A percentile compares a stretch with the other conserved stretches of the same genome.
These are phyloP conservation scores for Thalassiosira sp. DNA, from an alignment of 352 stramenopile genomes.

Conservation along the genomic window DNA sequence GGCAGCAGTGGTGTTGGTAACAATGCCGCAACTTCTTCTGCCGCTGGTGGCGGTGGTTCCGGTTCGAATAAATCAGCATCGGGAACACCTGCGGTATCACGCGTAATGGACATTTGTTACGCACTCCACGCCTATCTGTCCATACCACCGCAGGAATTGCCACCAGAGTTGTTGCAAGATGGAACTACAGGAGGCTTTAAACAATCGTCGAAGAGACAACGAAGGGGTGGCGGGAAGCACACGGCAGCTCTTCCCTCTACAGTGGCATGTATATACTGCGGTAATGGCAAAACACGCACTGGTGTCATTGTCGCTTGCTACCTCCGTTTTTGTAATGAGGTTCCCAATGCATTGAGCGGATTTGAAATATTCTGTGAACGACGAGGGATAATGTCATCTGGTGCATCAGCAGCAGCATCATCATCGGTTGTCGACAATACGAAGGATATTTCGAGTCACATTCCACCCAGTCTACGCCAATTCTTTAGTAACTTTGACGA, in stretches of 20 bases:
- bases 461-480: slow-evolving; percentile 72
- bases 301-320: slow-evolving; percentile 92
- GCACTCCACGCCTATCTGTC: slow-evolving; percentile 90
- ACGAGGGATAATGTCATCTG: slow-evolving; percentile 40
- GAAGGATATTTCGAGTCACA: slow-evolving; percentile 60
- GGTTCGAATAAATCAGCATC: slow-evolving; percentile 20
- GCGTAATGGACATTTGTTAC: slow-evolving; percentile 91
- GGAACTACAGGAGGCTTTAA: not conserved
- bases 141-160: slow-evolving; percentile 80
- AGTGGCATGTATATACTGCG: slow-evolving; percentile 88
- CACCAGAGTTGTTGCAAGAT: not conserved
- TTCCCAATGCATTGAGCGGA: slow-evolving; percentile 80
- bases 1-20: too few relatives aligned
- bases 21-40: not conserved
- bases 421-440: not conserved
- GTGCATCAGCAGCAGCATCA: not conserved
- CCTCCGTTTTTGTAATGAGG: slow-evolving; percentile 85
- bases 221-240: not conserved
- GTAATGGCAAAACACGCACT: slow-evolving; percentile 91
- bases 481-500: slow-evolving; percentile 84
- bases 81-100: slow-evolving; percentile 48
- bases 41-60: not conserved
- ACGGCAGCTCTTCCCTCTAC: slow-evolving; percentile 6
- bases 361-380: slow-evolving; percentile 90
- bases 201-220: not conserved